phyloP scores from a whole-genome alignment of 352 stramenopile species.

The Plasmopara muralis region DNA sequence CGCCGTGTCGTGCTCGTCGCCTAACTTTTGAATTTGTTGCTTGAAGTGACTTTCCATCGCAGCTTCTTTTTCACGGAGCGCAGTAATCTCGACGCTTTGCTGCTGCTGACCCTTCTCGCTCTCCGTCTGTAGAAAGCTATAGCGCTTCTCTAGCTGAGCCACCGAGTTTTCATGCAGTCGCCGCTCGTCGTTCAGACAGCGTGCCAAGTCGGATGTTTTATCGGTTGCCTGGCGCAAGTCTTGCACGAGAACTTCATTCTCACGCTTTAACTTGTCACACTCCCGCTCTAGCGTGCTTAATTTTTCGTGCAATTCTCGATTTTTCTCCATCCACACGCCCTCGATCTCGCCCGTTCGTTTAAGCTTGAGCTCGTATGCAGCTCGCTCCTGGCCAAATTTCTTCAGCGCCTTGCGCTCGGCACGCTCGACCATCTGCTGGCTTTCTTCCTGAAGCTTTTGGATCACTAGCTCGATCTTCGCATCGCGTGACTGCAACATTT shows the following conservation, averaged over 20 bases:
- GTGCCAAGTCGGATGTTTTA: constrained; percentile 45
- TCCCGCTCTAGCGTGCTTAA: constrained; percentile 39
- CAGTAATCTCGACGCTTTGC: constrained; percentile 32
- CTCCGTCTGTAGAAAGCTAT: constrained; percentile 32
- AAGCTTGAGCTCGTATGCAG: constrained; percentile 66
- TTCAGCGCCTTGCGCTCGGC: constrained; percentile 38
- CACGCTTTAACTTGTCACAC: constrained; percentile 35
- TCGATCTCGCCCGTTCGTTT: constrained; percentile 76
- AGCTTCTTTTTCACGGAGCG: constrained; percentile 41
- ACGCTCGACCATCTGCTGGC: constrained; percentile 41
- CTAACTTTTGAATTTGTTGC: constrained; percentile 34
- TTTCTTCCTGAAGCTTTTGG: constrained; percentile 71
- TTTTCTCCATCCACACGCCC: constrained; percentile 82
- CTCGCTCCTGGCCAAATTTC: constrained; percentile 52
- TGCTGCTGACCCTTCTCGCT: constrained; percentile 35
- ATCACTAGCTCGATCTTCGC: constrained; percentile 79
- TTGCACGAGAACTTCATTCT: constrained; percentile 40
- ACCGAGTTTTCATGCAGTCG: constrained; percentile 35
- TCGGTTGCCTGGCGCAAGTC: constrained; percentile 40
- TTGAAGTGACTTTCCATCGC: constrained; percentile 34
- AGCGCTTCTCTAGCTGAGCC: constrained; percentile 43
- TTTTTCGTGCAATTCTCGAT: constrained; percentile 68
- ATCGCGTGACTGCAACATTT: constrained; percentile 68
- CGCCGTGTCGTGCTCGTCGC: constrained; percentile 48
- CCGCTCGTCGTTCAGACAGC: constrained; percentile 55